These are phyloP conservation scores for Saccharum hybrid DNA, from an alignment of 202 grass and related monocot species.

Conservation along the genomic window DNA sequence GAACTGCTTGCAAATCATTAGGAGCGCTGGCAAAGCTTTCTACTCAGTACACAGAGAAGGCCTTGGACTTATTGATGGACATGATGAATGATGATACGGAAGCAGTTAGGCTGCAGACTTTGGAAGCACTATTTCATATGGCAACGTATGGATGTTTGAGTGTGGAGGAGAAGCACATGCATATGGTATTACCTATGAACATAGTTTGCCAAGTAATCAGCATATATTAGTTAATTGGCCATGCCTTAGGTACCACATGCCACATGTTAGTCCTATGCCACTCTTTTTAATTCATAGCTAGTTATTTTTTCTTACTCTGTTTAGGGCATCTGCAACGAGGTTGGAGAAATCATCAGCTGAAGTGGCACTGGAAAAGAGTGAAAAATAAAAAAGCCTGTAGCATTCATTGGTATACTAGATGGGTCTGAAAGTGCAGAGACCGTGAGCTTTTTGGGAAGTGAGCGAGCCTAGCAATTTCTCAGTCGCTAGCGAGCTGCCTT, in stretches of 20 bases:
- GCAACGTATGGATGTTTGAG: slow-evolving; percentile 71
- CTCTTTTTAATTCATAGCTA: slow-evolving; percentile 22
- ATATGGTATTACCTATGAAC: slow-evolving; percentile 63
- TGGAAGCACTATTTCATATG: slow-evolving; percentile 71
- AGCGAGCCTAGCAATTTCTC: too few species aligned
- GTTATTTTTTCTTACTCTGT: slow-evolving; percentile 28
- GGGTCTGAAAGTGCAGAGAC: too few species aligned
- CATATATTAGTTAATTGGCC: slow-evolving; percentile 11
- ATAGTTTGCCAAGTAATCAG: slow-evolving; percentile 23
- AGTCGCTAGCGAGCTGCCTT: too few species aligned
- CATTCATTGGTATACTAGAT: too few species aligned
- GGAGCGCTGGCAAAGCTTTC: slow-evolving; percentile 68
- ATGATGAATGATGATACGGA: slow-evolving; percentile 92
- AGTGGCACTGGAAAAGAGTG: too few species aligned
- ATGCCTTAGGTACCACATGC: not conserved
- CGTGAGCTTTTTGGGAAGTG: too few species aligned
- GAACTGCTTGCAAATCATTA: slow-evolving; percentile 69
- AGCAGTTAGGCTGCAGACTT: slow-evolving; percentile 70
- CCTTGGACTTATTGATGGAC: slow-evolving; percentile 90
- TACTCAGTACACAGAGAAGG: slow-evolving; percentile 65
- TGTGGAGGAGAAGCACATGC: slow-evolving; percentile 80
- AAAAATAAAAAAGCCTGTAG: too few species aligned
- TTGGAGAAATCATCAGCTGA: too few species aligned
- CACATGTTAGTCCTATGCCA: not conserved
- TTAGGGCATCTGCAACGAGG: not conserved